Conservation (phyloP, 176 grass and related monocot species). For the Oryza brachyantha region DNA sequence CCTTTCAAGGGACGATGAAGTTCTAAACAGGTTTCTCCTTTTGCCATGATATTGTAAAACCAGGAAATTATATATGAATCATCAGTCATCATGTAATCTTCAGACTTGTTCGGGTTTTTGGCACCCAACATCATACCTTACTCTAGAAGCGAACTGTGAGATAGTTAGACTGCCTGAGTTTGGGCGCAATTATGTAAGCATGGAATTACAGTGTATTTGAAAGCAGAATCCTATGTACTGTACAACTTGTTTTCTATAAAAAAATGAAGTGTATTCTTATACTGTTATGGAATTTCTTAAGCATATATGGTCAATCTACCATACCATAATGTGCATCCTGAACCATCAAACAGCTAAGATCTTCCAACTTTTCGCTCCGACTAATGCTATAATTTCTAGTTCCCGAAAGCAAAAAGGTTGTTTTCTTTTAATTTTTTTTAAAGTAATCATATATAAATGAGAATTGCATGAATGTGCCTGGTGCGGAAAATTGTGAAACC, state of each 20-base stretch:
- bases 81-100: background rate
- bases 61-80: background rate
- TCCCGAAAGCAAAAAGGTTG: background rate
- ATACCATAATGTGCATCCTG: background rate
- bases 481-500: too few relatives aligned
- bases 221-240: background rate
- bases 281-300: background rate
- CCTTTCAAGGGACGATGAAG: slow-evolving; percentile 44
- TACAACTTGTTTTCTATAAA: background rate
- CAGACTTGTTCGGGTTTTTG: background rate
- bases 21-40: background rate
- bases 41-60: background rate
- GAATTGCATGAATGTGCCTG: too few relatives aligned
- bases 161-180: background rate
- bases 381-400: background rate
- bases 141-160: background rate
- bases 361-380: background rate
- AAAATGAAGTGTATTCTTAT: background rate
- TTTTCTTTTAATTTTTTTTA: background rate
- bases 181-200: background rate
- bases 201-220: background rate
- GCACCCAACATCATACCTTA: background rate
- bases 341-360: background rate
- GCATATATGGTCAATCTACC: background rate
- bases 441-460: too few relatives aligned